A percentile compares a stretch with the other conserved stretches of the same genome.
phyloP scores from a whole-genome alignment of 352 stramenopile genomes.

The Stramenopiles sp. region DNA sequence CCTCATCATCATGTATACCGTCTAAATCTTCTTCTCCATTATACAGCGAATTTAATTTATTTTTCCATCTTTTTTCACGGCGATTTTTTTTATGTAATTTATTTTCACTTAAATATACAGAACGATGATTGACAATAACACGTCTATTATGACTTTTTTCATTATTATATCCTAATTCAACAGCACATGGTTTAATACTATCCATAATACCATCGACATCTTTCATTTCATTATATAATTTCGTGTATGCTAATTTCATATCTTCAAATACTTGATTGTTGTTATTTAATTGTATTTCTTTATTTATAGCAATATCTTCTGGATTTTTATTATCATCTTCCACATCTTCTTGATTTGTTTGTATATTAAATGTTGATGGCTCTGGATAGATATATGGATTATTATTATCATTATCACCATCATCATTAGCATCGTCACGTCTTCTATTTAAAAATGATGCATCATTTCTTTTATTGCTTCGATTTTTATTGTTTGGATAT shows the following conservation, averaged over 20 bases:
- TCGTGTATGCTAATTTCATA: not conserved
- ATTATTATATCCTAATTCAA: not conserved
- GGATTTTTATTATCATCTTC: not conserved
- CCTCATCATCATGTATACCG: no score
- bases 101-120: not conserved
- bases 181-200: not conserved
- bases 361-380: not conserved
- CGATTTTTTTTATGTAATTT: no score
- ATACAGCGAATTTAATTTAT: no score
- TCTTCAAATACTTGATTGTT: not conserved
- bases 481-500: no score
- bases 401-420: no score
- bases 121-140: not conserved
- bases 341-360: not conserved
- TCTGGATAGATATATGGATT: not conserved
- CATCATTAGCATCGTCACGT: not conserved
- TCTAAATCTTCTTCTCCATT: no score
- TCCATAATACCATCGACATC: not conserved
- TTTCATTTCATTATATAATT: not conserved
- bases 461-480: no score
- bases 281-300: no score
- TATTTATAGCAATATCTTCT: not conserved
- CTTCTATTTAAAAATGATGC: not conserved
- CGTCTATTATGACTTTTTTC: not conserved
- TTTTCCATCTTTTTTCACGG: no score